These are phyloP conservation scores for Furcasterigmium furcatum DNA, from an alignment of 2,329 filamentous ascomycete species.

Conservation along the genomic window DNA sequence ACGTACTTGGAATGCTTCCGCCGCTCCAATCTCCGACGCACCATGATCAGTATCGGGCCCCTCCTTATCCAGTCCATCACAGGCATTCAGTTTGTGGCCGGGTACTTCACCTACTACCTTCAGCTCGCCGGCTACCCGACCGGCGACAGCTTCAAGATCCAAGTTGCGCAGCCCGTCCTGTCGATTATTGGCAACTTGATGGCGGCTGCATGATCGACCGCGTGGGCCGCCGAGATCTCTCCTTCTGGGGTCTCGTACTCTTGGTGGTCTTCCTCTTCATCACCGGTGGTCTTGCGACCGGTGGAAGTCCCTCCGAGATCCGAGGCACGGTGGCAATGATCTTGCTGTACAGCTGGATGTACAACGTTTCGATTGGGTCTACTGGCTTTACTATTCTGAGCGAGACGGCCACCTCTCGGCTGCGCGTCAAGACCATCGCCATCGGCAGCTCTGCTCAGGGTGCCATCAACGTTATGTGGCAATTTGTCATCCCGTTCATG, in stretches of 20 bases:
- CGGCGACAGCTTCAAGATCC: conserved; percentile 28
- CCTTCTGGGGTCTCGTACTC: conserved; percentile 25
- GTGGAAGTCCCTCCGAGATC: no score
- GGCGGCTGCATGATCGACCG: conserved; percentile 31
- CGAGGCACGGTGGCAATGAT: conserved; percentile 26
- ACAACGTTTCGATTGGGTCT: conserved; percentile 35
- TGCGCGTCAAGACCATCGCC: conserved; percentile 35
- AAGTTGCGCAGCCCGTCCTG: conserved; percentile 33
- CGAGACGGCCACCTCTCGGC: conserved; percentile 31
- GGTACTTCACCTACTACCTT: conserved; percentile 19
- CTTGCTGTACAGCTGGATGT: conserved; percentile 32
- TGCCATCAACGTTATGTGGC: conserved; percentile 11
- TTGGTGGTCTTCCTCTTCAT: conserved; percentile 35
- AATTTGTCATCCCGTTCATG: conserved; percentile 14
- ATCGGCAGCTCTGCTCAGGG: conserved; percentile 30
- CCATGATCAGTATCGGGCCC: conserved; percentile 32
- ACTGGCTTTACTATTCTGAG: conserved; percentile 32
- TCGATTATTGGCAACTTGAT: conserved; percentile 35
- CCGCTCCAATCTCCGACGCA: conserved; percentile 32
- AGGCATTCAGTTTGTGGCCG: conserved; percentile 28
- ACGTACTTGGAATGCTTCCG: conserved; percentile 37
- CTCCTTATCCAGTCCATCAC: conserved; percentile 28
- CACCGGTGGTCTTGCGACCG: conserved; percentile 25
- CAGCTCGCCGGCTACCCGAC: conserved; percentile 12
- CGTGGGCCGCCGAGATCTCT: conserved; percentile 30